A percentile compares a stretch with the other conserved stretches of the same genome.
These are phyloP conservation scores for Eremothecium gossypii DNA, from an alignment of 1,139 yeast genomes.

Conservation along the genomic window DNA sequence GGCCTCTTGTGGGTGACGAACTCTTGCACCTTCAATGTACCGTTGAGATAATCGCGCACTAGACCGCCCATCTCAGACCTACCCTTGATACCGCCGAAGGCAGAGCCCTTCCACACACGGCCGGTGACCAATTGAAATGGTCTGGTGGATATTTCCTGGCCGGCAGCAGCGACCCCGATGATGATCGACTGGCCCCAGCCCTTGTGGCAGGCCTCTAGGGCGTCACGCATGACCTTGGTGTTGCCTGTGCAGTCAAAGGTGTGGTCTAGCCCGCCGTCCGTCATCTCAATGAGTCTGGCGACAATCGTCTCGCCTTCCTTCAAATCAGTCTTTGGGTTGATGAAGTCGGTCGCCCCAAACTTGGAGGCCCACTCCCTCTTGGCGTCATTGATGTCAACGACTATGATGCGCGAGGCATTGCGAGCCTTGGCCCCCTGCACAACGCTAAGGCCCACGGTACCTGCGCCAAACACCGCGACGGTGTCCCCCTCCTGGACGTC, in stretches of 20 bases:
- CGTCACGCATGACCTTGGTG: slow-evolving; percentile 86
- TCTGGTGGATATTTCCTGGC: slow-evolving; percentile 90
- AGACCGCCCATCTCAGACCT: slow-evolving; percentile 89
- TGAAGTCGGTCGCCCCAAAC: slow-evolving; percentile 93
- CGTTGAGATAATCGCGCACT: slow-evolving; percentile 76
- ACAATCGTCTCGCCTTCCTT: slow-evolving; percentile 71
- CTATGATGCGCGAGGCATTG: slow-evolving; percentile 74
- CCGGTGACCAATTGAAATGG: slow-evolving; percentile 99
- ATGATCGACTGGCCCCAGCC: slow-evolving; percentile 97
- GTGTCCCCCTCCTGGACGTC: slow-evolving; percentile 86
- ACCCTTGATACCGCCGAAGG: slow-evolving; percentile 98
- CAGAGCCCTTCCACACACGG: slow-evolving; percentile 97
- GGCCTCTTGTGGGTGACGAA: slow-evolving; percentile 86
- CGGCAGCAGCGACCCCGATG: slow-evolving; percentile 98
- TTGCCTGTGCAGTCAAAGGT: slow-evolving; percentile 99
- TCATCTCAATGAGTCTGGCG: slow-evolving; percentile 73
- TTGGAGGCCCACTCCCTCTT: slow-evolving; percentile 79
- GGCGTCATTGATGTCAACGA: slow-evolving; percentile 75
- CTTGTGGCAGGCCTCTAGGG: slow-evolving; percentile 94
- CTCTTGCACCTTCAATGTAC: slow-evolving; percentile 85
- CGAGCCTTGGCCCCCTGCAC: slow-evolving; percentile 88
- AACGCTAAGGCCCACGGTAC: slow-evolving; percentile 92
- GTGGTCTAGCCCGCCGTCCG: slow-evolving; percentile 94
- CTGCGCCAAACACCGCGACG: slow-evolving; percentile 95
- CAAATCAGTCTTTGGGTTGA: slow-evolving; percentile 65